Conservation (phyloP, 1,284 basidiomycete species). For the Apiotrichum porosum region DNA sequence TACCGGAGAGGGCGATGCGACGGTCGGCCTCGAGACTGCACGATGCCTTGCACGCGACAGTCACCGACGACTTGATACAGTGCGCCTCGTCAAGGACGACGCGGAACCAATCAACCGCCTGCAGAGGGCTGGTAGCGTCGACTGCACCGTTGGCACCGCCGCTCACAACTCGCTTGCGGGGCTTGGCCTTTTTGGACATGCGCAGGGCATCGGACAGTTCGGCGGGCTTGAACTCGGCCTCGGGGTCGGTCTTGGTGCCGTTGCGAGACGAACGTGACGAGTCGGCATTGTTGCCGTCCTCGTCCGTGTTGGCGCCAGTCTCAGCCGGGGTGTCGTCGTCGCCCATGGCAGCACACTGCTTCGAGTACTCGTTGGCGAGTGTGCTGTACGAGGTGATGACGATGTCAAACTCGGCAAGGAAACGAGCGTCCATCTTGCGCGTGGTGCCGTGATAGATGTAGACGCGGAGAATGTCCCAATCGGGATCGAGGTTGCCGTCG, state of each 20-base stretch:
- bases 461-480: conserved; percentile 57
- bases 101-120: conserved; percentile 95
- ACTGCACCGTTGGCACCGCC: conserved; percentile 35
- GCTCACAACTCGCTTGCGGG: conserved; percentile 48
- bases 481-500: conserved; percentile 22
- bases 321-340: conserved; percentile 35
- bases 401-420: conserved; percentile 88
- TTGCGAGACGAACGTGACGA: neutral
- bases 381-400: conserved; percentile 98
- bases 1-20: conserved; percentile 89
- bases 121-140: conserved; percentile 79
- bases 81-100: conserved; percentile 98
- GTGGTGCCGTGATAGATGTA: conserved; percentile 95
- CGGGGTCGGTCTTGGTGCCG: conserved; percentile 41
- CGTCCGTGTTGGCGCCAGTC: conserved; percentile 38
- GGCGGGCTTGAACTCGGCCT: conserved; percentile 62
- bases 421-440: conserved; percentile 75
- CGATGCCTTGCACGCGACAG: conserved; percentile 87
- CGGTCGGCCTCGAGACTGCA: conserved; percentile 93
- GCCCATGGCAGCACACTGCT: conserved; percentile 66
- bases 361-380: conserved; percentile 89
- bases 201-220: conserved; percentile 50
- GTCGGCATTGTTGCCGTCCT: conserved; percentile 19
- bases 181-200: conserved; percentile 42
- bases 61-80: conserved; percentile 92